Percentiles rank a stretch among this genome's conserved stretches.
phyloP scores from a whole-genome alignment of 768 basidiomycete species.

The Wakefieldia striispora region DNA sequence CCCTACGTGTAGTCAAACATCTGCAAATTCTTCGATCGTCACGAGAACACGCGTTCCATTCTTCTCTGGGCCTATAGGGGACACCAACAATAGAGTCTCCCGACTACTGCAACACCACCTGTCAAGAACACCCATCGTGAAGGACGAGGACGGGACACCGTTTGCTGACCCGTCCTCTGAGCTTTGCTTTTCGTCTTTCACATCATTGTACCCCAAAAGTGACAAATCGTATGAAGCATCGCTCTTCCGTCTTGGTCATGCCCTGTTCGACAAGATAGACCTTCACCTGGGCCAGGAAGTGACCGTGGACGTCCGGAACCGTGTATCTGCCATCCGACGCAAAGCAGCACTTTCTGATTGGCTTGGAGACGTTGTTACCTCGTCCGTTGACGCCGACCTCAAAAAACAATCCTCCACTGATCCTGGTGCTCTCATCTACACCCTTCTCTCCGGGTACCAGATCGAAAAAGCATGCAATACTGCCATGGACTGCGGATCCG shows the following conservation, averaged over 20 bases:
- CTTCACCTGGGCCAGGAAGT: constrained; percentile 53
- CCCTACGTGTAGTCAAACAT: constrained; percentile 40
- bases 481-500: constrained; percentile 71
- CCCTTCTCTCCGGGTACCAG: constrained; percentile 83
- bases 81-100: constrained; percentile 42
- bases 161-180: constrained; percentile 60
- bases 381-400: constrained; percentile 71
- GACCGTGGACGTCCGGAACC: constrained; percentile 60
- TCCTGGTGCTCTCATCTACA: constrained; percentile 60
- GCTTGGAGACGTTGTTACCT: constrained; percentile 72
- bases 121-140: constrained; percentile 64
- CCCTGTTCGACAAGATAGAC: constrained; percentile 84
- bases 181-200: constrained; percentile 79
- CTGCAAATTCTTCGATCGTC: constrained; percentile 64
- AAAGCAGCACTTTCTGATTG: constrained; percentile 81
- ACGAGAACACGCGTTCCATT: constrained; percentile 49
- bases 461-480: constrained; percentile 76
- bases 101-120: constrained; percentile 78
- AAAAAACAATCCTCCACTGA: constrained; percentile 44
- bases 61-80: constrained; percentile 31
- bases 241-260: constrained; percentile 84
- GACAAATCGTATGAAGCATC: constrained; percentile 74
- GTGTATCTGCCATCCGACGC: constrained; percentile 62
- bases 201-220: constrained; percentile 62
- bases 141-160: constrained; percentile 69